Conservation (phyloP, 768 basidiomycete species). For the Pleurotus pulmonarius region DNA sequence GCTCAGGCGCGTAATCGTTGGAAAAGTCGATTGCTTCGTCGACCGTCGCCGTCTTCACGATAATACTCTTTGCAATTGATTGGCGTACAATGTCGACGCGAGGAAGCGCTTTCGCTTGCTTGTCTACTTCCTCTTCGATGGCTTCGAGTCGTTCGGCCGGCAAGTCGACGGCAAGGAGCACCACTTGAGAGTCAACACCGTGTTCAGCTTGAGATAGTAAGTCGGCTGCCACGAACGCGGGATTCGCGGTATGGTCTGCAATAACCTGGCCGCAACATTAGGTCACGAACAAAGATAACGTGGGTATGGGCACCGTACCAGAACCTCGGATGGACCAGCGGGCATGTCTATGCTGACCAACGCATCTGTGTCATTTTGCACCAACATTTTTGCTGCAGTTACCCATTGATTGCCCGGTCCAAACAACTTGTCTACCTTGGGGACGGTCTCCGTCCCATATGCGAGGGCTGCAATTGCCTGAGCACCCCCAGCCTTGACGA, state of each 20-base stretch:
- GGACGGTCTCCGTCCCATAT: constrained; percentile 91
- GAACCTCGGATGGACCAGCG: constrained; percentile 95
- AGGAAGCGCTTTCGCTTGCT: constrained; percentile 80
- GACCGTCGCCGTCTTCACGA: constrained; percentile 64
- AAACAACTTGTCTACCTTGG: constrained; percentile 99
- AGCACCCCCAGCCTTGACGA: constrained; percentile 93
- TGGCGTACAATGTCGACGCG: constrained; percentile 88
- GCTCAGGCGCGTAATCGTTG: constrained; percentile 98
- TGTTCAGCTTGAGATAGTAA: constrained; percentile 98
- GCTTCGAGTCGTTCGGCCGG: constrained; percentile 55
- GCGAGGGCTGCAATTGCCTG: constrained; percentile 96
- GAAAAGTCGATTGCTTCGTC: constrained; percentile 85
- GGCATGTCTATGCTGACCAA: constrained; percentile 99
- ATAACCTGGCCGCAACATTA: constrained; percentile 66
- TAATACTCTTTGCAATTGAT: constrained; percentile 87
- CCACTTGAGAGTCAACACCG: constrained; percentile 96
- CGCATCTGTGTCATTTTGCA: constrained; percentile 97
- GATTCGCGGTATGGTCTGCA: constrained; percentile 81
- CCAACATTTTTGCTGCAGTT: constrained; percentile 98
- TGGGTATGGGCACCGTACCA: constrained; percentile 46
- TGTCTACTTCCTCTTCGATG: constrained; percentile 83
- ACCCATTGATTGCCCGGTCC: constrained; percentile 99
- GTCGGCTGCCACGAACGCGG: constrained; percentile 94
- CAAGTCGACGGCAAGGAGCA: constrained; percentile 80
- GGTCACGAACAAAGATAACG: constrained; percentile 2